Conservation (phyloP, 1,139 yeast species). For the Geotrichum phurueaensis region DNA sequence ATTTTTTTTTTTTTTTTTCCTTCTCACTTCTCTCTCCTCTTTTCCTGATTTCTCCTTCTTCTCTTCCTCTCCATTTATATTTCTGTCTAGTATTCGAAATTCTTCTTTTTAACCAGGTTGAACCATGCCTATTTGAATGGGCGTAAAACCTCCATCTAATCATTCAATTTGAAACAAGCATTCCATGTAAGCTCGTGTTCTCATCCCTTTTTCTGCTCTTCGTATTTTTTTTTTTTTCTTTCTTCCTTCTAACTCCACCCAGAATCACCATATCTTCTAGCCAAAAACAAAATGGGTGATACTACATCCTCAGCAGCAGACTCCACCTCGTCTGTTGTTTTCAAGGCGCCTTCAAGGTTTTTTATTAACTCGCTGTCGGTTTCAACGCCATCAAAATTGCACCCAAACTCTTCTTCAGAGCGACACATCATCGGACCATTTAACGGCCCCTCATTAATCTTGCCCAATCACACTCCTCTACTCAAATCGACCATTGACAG, state of each 20-base stretch:
- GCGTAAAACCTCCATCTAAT: neutral
- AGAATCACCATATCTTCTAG: neutral
- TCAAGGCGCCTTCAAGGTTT: constrained; percentile 24
- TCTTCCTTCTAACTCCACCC: neutral
- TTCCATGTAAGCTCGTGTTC: neutral
- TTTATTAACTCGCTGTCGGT: constrained; percentile 19
- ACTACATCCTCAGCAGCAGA: constrained; percentile 25
- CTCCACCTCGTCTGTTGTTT: constrained; percentile 21
- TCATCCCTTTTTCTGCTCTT: neutral
- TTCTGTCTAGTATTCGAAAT: neutral
- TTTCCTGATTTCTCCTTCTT: neutral
- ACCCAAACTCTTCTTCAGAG: constrained; percentile 9
- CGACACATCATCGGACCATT: constrained; percentile 17
- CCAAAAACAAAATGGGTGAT: constrained; percentile 24
- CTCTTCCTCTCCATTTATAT: neutral
- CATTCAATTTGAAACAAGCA: neutral
- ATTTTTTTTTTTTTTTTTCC: no score
- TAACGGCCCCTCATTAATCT: constrained; percentile 15
- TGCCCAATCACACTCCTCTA: constrained; percentile 14
- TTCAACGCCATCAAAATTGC: constrained; percentile 8
- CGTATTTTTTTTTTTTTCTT: neutral
- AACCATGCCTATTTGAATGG: neutral
- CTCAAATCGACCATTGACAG: constrained; percentile 10
- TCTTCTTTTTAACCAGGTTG: neutral
- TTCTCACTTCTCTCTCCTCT: neutral